Evolutionary conservation across 345 rosid genomes (phyloP), one percentile per base, ranked within the genome.

Genomic region (Streptanthus diversifolius): DNA sequence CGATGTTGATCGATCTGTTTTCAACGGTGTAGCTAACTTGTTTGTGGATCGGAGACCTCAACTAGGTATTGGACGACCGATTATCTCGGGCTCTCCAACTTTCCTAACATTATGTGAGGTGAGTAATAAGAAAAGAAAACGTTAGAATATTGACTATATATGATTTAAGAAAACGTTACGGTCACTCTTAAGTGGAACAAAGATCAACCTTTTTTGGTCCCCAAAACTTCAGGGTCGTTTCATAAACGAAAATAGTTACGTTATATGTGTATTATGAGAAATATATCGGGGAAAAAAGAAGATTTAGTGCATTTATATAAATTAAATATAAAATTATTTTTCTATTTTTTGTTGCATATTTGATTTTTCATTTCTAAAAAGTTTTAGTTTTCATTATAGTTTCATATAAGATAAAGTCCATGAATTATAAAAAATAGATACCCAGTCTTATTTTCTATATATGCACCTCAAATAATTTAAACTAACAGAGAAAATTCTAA

Each of bases 31-130:
- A 0, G 79, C 79, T 48, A 81, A 77, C 24, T 9, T 87, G 74
- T 93, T 90, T 74, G 55, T 59, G 1, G 87, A 79, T 5, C 78
- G 79, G 6, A 62, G 76, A 39, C 97, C 98, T 29, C 63, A 61
- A 12, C 71, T 81, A 52, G 93, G 96, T 37, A 65, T 88, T 0
- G 88, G 90, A 54, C 79, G 83, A 52, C 13, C 58, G 21, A 1
- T 44, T 22, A 25, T 30, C 22, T 69, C 80, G 1, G 55, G 29
- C 12, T 82, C 77, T 58, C 68, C 84, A 29, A 71, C 58, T 4
- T 87, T 90, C 70, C 54, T 87, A 27, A 80, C 88, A 2, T 52
- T 84, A n/a, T 86, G 97, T 80, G 81, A 86, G 83, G 98, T 93
- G 22, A 64, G 87, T 8, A 63, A 7, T 61, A 19, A 44, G 27